Conservation (phyloP, 495 filamentous ascomycete genomes). For the Talaromyces wortmannii region DNA sequence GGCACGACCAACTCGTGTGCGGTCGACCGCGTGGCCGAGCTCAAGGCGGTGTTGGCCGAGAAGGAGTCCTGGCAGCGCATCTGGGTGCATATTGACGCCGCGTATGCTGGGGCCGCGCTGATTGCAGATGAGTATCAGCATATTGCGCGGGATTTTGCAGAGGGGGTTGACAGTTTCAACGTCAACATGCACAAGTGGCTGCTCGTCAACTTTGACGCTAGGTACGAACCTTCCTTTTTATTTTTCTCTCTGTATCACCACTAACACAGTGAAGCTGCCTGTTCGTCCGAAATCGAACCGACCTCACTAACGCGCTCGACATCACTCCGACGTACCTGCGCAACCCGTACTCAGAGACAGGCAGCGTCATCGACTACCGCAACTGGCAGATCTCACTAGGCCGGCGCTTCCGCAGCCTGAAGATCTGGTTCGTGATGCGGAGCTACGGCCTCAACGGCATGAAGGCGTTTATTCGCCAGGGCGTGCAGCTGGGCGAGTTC, state of each 20-base stretch:
- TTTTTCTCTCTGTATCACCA: background rate
- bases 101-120: constrained; percentile 83
- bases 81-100: constrained; percentile 97
- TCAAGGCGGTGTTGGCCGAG: constrained; percentile 57
- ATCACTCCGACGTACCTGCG: constrained; percentile 79
- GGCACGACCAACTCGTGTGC: constrained; percentile 88
- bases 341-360: constrained; percentile 72
- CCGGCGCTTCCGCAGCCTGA: constrained; percentile 82
- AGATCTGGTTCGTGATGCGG: constrained; percentile 95
- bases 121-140: constrained; percentile 75
- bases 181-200: constrained; percentile 99
- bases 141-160: constrained; percentile 51
- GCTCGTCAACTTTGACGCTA: constrained; percentile 88
- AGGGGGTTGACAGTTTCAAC: constrained; percentile 78
- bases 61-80: constrained; percentile 50
- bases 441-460: constrained; percentile 78
- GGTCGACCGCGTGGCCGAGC: constrained; percentile 69
- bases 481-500: constrained; percentile 58
- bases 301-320: constrained; percentile 71
- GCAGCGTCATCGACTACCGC: constrained; percentile 90
- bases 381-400: constrained; percentile 99
- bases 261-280: constrained; percentile 48
- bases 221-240: constrained; percentile 23
- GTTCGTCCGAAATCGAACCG: constrained; percentile 65
- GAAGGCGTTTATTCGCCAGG: constrained; percentile 61